Conservation (phyloP, 1,284 basidiomycete species). For the Irpex sp. region DNA sequence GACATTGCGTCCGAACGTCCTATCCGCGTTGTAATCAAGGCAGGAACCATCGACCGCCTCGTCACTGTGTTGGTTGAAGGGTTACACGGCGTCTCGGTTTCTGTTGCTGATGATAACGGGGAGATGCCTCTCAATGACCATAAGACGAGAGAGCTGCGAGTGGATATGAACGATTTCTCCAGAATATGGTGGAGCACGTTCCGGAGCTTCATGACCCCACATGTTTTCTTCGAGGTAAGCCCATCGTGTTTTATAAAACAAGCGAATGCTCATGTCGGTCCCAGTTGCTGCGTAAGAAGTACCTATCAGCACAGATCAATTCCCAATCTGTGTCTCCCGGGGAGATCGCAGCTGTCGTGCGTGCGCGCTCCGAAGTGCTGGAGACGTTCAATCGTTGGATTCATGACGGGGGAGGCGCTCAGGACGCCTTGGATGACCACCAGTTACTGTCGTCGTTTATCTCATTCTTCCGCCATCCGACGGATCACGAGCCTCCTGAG, state of each 20-base stretch:
- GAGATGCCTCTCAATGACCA: constrained; percentile 71
- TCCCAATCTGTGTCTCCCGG: constrained; percentile 17
- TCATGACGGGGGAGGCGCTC: constrained; percentile 62
- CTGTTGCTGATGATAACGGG: constrained; percentile 79
- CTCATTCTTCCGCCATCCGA: constrained; percentile 44
- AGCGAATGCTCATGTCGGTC: constrained; percentile 1
- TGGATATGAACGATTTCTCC: constrained; percentile 70
- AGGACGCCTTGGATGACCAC: constrained; percentile 69
- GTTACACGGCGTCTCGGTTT: constrained; percentile 70
- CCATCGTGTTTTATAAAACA: constrained; percentile 1
- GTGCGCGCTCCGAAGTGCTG: constrained; percentile 53
- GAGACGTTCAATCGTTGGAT: constrained; percentile 70
- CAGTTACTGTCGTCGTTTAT: constrained; percentile 55
- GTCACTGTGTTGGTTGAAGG: constrained; percentile 75
- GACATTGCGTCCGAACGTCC: constrained; percentile 64
- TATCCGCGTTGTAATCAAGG: constrained; percentile 70
- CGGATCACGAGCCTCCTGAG: constrained; percentile 19
- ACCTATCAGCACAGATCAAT: constrained; percentile 43
- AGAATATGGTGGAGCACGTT: constrained; percentile 78
- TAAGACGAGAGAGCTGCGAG: constrained; percentile 62
- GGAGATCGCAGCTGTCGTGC: constrained; percentile 25
- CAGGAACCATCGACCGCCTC: constrained; percentile 69
- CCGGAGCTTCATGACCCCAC: constrained; percentile 72
- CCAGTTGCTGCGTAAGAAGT: constrained; percentile 72
- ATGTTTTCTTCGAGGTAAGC: constrained; percentile 78